Evolutionary conservation across 768 basidiomycete species (phyloP).

Genomic region (Podaxis sp.): DNA sequence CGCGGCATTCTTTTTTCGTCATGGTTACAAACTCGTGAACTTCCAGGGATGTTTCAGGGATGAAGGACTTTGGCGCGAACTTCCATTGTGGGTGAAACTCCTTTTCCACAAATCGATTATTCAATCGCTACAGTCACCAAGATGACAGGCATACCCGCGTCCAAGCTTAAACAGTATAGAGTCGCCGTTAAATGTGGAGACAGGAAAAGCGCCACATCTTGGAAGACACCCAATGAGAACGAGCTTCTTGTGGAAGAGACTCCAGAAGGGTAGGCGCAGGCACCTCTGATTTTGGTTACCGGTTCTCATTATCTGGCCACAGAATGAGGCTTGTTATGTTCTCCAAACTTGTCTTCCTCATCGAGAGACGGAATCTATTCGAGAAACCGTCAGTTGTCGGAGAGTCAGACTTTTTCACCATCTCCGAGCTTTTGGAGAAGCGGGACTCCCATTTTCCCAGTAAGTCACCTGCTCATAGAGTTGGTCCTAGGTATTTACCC

Average conservation of each 20-base stretch:
- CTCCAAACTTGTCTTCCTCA: background rate
- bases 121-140: background rate
- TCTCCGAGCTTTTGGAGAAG: background rate
- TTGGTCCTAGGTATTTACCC: background rate
- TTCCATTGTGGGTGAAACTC: constrained; percentile 1
- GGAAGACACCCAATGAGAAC: background rate
- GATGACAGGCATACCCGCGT: background rate
- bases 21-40: background rate
- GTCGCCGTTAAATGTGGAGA: background rate
- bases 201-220: background rate
- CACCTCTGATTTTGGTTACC: background rate
- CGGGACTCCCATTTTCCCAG: background rate
- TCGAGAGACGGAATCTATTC: constrained; percentile 1
- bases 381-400: background rate
- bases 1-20: too few relatives aligned
- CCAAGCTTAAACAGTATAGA: constrained; percentile 1
- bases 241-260: background rate
- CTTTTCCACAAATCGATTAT: background rate
- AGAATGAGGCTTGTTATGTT: background rate
- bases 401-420: background rate
- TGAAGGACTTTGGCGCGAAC: background rate
- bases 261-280: background rate
- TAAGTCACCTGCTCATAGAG: background rate
- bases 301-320: background rate
- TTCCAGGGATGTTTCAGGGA: background rate